phyloP scores from a whole-genome alignment of 345 rosid genomes.

The Eucalyptus globulus region DNA sequence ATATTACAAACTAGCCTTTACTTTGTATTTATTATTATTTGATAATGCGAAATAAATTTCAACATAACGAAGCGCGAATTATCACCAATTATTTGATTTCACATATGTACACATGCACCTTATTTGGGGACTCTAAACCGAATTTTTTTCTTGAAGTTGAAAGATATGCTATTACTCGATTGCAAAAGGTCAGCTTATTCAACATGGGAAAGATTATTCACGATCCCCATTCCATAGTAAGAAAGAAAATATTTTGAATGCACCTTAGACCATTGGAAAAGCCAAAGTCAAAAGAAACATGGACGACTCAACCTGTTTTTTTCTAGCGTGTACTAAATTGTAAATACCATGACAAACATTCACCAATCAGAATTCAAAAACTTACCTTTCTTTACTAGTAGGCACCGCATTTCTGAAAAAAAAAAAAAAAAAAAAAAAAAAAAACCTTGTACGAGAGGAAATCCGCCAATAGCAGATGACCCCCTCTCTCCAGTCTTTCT shows the following conservation, averaged over 20 bases:
- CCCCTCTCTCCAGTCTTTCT: not conserved
- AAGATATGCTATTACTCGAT: not conserved
- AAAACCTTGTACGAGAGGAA: not conserved
- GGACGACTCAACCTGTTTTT: too few species aligned
- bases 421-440: not conserved
- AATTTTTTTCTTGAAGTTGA: not conserved
- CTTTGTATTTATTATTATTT: not conserved
- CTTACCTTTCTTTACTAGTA: not conserved
- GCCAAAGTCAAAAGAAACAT: not conserved
- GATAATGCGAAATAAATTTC: not conserved
- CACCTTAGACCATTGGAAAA: not conserved
- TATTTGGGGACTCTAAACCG: fast-evolving
- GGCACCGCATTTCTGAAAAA: not conserved
- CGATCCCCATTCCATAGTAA: not conserved
- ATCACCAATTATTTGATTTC: not conserved
- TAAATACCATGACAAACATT: not conserved
- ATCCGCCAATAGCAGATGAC: not conserved
- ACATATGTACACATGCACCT: fast-evolving
- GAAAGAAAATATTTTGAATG: not conserved
- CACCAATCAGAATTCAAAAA: not conserved
- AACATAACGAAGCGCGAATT: too few species aligned
- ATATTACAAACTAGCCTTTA: not conserved
- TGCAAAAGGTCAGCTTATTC: not conserved
- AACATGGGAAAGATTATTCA: not conserved
- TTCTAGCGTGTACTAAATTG: not conserved